Percentiles rank a stretch among this genome's conserved stretches.
These are phyloP conservation scores for Pseudozyma tsukubaensis DNA, from an alignment of 1,284 basidiomycete species.

Conservation along the genomic window DNA sequence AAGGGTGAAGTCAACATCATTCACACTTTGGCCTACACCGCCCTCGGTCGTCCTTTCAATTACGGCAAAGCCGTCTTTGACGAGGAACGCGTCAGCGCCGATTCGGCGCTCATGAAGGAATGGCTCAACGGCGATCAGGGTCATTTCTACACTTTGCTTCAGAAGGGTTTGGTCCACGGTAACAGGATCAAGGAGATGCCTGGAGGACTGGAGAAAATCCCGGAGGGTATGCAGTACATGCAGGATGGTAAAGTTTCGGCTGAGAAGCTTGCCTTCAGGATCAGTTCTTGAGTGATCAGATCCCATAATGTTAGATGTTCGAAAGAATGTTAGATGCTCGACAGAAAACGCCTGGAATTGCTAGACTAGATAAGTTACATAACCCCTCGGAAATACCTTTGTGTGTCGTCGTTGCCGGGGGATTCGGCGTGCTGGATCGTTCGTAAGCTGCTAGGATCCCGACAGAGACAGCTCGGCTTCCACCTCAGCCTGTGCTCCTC, in stretches of 20 bases:
- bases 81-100: conserved; percentile 35
- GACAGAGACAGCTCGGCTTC: conserved; percentile 14
- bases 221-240: conserved; percentile 55
- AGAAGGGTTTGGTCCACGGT: conserved; percentile 47
- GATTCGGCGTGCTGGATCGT: neutral
- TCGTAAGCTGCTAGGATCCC: conserved; percentile 1
- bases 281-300: conserved; percentile 24
- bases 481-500: conserved; percentile 24
- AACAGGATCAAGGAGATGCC: conserved; percentile 56
- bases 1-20: conserved; percentile 57
- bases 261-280: conserved; percentile 60
- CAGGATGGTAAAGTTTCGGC: conserved; percentile 59
- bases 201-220: conserved; percentile 53
- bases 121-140: conserved; percentile 54
- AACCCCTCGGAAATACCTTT: neutral
- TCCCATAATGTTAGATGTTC: neutral
- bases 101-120: conserved; percentile 37
- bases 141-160: conserved; percentile 50
- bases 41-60: conserved; percentile 49
- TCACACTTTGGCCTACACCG: conserved; percentile 58
- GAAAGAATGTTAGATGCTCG: no score
- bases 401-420: neutral
- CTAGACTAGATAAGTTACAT: no score
- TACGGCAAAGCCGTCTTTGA: conserved; percentile 54
- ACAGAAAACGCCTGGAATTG: no score